A percentile compares a stretch with the other conserved stretches of the same genome.
Conservation (phyloP, 1,284 basidiomycete genomes). For the Pholiota adiposa region DNA sequence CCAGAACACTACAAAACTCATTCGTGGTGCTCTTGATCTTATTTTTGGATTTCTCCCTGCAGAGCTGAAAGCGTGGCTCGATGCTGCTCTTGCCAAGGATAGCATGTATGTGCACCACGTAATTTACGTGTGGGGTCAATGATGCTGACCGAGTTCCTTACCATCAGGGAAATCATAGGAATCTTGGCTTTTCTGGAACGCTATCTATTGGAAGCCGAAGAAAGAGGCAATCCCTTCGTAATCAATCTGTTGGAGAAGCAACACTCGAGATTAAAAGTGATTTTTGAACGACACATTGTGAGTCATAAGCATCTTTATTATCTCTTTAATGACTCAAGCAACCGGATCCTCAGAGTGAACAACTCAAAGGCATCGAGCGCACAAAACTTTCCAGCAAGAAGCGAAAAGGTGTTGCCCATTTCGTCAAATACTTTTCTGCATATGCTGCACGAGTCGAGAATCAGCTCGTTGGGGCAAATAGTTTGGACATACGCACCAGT, state of each 20-base stretch:
- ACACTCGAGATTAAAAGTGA: conserved; percentile 71
- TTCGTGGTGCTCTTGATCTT: conserved; percentile 88
- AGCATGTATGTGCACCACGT: conserved; percentile 63
- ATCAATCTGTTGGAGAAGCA: conserved; percentile 80
- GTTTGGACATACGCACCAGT: conserved; percentile 75
- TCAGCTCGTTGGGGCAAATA: conserved; percentile 82
- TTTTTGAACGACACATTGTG: conserved; percentile 82
- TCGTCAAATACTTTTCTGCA: conserved; percentile 90
- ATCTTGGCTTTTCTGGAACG: conserved; percentile 82
- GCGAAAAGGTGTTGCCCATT: conserved; percentile 90
- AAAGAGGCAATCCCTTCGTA: conserved; percentile 79
- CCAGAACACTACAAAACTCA: conserved; percentile 76
- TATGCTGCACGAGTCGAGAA: conserved; percentile 87
- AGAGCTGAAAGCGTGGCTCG: conserved; percentile 87
- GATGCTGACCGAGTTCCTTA: conserved; percentile 11
- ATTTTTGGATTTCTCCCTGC: conserved; percentile 92
- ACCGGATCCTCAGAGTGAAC: conserved; percentile 64
- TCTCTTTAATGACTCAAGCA: background rate
- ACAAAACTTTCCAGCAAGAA: conserved; percentile 93
- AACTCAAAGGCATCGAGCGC: conserved; percentile 89
- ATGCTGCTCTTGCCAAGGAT: conserved; percentile 78
- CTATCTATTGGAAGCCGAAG: conserved; percentile 80
- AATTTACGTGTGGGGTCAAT: background rate
- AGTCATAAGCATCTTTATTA: conserved; percentile 33
- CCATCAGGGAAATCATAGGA: conserved; percentile 81